These are phyloP conservation scores for Leccinum griseonigrum DNA, from an alignment of 1,284 basidiomycete genomes.

Conservation along the genomic window DNA sequence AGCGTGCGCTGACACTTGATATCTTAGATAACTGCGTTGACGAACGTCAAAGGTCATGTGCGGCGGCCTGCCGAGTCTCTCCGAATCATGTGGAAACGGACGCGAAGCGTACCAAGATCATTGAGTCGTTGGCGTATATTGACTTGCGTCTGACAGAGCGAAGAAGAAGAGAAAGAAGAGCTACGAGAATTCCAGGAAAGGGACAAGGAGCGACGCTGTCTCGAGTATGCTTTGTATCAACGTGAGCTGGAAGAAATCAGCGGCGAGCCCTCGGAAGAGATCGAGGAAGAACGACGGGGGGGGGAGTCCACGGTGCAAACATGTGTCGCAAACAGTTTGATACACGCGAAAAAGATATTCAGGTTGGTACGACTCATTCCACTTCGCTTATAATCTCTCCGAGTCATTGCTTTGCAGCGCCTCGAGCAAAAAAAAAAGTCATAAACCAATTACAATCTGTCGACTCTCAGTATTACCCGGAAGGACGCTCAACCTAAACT, in stretches of 20 bases:
- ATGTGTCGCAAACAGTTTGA: constrained; percentile 79
- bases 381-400: constrained; percentile 1
- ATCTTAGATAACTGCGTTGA: constrained; percentile 87
- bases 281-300: constrained; percentile 80
- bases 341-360: constrained; percentile 78
- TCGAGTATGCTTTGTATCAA: constrained; percentile 95
- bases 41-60: constrained; percentile 96
- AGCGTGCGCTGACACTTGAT: constrained; percentile 6
- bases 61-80: constrained; percentile 88
- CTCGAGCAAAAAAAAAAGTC: constrained; percentile 77
- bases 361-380: constrained; percentile 46
- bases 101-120: constrained; percentile 88
- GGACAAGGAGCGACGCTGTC: constrained; percentile 90
- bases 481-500: constrained; percentile 75
- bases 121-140: constrained; percentile 88
- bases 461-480: constrained; percentile 67
- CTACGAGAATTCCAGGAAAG: constrained; percentile 95
- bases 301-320: constrained; percentile 85
- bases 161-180: constrained; percentile 98
- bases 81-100: constrained; percentile 96
- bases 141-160: constrained; percentile 85
- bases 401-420: constrained; percentile 43
- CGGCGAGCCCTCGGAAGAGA: constrained; percentile 75
- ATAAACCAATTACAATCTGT: constrained; percentile 66
- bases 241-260: constrained; percentile 91